Base-by-base conservation (phyloP, 1,284 basidiomycete genomes). In the Irpex lacteus region DNA sequence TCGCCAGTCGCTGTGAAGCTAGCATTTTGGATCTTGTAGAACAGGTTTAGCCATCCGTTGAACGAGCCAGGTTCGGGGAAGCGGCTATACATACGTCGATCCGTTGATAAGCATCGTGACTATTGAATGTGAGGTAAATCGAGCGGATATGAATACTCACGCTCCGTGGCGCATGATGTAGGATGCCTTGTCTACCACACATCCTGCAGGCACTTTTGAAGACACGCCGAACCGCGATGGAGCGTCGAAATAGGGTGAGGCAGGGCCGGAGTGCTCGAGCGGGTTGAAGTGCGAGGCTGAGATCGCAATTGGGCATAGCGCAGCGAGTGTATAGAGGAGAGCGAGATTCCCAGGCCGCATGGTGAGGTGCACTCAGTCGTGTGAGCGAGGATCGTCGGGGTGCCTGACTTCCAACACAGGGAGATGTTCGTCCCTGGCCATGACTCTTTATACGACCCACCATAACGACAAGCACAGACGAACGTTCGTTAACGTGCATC, bases 121-220 rank as follows among this genome's bases (percentile, higher is more conserved):
- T 1, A 34, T 34, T 34, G 32, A 6, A 19, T n/a, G 18, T 13
- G 7, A 32, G 8, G 50, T 3, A 38, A 11, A 19, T 44, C 4
- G 4, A 34, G 57, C 26, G 19, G 52, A n/a, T n/a, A n/a, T n/a
- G 18, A 50, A 13, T 9, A 73, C 77, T 66, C 63, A 80, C 79
- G 78, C 72, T 64, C 80, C 80, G 65, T 81, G 80, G 0, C 80
- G 74, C 5, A 79, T 63, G 15, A 81, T 78, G 63, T 81, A 82
- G 1, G 80, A 80, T 0, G 79, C 80, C 60, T 80, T 79, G 50
- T 81, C 80, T 0, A 82, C 78, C 1, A 71, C 67, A 60, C 80
- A 82, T 47, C 76, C 76, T 0, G 70, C 57, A 0, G 80, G 80
- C 0, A 74, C 77, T 1, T 69, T 65, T 5, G 59, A 21, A 0